Evolutionary conservation across 306 rosid genomes (phyloP).

Genomic region (Pueraria montana): DNA sequence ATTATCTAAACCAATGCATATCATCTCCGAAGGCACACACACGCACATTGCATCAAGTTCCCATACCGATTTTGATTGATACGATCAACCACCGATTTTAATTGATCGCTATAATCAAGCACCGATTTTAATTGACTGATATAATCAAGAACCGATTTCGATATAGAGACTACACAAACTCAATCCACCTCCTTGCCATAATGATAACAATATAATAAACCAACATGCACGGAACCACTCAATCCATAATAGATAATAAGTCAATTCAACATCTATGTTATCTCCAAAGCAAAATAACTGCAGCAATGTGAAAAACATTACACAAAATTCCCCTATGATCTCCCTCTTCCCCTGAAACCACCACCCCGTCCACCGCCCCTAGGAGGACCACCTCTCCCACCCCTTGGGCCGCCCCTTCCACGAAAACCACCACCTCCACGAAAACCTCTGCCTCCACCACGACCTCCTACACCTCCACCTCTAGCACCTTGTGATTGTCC

Average conservation of each 20-base stretch:
- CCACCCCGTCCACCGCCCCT: constrained; percentile 88
- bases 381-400: constrained; percentile 82
- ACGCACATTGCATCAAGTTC: too few relatives aligned
- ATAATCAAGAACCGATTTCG: neutral
- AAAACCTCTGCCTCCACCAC: constrained; percentile 74
- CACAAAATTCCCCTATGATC: constrained; percentile 59
- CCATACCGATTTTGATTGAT: too few relatives aligned
- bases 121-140: neutral
- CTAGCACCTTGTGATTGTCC: constrained; percentile 67
- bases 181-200: constrained; percentile 7
- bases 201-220: constrained; percentile 1
- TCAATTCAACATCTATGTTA: constrained; percentile 32
- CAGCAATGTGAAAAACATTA: constrained; percentile 42
- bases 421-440: constrained; percentile 78
- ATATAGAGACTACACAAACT: neutral
- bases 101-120: too few relatives aligned
- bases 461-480: constrained; percentile 74
- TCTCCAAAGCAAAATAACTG: constrained; percentile 49
- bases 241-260: constrained; percentile 40
- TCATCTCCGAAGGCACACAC: too few relatives aligned
- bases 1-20: too few relatives aligned
- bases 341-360: constrained; percentile 94
- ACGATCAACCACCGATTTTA: too few relatives aligned
- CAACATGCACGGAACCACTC: constrained; percentile 41
- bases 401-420: constrained; percentile 87